A percentile compares a stretch with the other conserved stretches of the same genome.
Conservation (phyloP, 2,329 filamentous ascomycete genomes). For the Cyclaneusma minus region DNA sequence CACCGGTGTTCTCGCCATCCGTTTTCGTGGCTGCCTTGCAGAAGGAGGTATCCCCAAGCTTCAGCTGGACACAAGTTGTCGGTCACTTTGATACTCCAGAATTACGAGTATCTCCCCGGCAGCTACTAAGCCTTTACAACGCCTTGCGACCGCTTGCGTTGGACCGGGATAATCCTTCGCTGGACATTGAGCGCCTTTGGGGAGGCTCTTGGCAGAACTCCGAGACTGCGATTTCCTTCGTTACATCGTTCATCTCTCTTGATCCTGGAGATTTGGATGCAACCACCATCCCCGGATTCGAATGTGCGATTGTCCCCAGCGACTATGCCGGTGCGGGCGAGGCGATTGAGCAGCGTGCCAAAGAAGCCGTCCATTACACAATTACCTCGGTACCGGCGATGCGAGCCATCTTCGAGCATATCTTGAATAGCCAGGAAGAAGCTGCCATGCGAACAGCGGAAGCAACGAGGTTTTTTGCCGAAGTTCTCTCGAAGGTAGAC, state of each 20-base stretch:
- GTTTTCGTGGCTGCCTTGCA: constrained; percentile 46
- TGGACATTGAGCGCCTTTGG: constrained; percentile 85
- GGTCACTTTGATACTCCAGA: constrained; percentile 67
- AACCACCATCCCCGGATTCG: constrained; percentile 67
- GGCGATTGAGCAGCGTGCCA: constrained; percentile 41
- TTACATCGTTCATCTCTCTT: constrained; percentile 71
- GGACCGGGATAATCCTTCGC: constrained; percentile 36
- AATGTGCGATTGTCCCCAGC: constrained; percentile 56
- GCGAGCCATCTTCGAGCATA: constrained; percentile 49
- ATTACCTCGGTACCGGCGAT: constrained; percentile 80
- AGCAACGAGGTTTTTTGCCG: constrained; percentile 49
- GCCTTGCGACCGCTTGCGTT: constrained; percentile 59
- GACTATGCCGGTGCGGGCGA: constrained; percentile 47
- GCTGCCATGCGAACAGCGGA: constrained; percentile 46
- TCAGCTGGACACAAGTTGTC: constrained; percentile 59
- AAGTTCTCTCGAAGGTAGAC: constrained; percentile 58
- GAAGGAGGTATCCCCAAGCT: constrained; percentile 43
- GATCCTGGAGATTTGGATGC: constrained; percentile 65
- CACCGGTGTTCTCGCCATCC: constrained; percentile 33
- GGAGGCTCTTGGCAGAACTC: constrained; percentile 75
- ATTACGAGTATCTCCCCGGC: constrained; percentile 58
- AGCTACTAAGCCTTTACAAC: constrained; percentile 71
- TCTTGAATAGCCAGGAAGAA: constrained; percentile 37
- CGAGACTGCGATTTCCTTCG: constrained; percentile 84
- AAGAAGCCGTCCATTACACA: constrained; percentile 64